A percentile compares a stretch with the other conserved stretches of the same genome.
Conservation (phyloP, 106 monocot genomes). For the Dendrobium catenatum region DNA sequence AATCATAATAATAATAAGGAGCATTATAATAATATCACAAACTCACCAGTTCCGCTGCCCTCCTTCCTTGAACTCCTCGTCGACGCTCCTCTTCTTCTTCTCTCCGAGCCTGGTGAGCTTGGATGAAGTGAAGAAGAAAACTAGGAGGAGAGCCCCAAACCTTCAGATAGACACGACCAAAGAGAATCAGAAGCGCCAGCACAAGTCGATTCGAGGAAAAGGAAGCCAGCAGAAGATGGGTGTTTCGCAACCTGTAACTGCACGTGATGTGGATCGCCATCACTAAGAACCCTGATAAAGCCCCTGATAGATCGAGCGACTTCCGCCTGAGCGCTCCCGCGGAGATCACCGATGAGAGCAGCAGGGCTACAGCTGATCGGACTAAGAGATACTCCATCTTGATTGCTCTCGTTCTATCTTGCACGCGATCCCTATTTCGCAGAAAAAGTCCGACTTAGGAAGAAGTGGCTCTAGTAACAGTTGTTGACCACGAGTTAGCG, state of each 20-base stretch:
- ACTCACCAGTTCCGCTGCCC: slow-evolving; percentile 91
- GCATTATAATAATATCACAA: neutral
- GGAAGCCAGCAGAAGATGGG: neutral
- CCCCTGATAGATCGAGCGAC: slow-evolving; percentile 70
- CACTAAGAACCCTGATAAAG: slow-evolving; percentile 65
- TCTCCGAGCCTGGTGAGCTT: slow-evolving; percentile 65
- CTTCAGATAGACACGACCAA: slow-evolving; percentile 13
- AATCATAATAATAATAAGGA: neutral
- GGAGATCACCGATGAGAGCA: slow-evolving; percentile 38
- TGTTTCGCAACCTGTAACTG: slow-evolving; percentile 47
- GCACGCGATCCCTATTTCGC: neutral
- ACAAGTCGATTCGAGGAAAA: neutral
- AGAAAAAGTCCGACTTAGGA: neutral
- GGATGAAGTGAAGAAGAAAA: slow-evolving; percentile 86
- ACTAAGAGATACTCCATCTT: slow-evolving; percentile 16
- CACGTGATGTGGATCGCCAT: slow-evolving; percentile 65
- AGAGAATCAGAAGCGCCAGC: neutral
- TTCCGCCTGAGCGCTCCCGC: slow-evolving; percentile 33
- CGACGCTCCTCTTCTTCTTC: slow-evolving; percentile 61
- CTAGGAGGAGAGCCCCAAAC: slow-evolving; percentile 72
- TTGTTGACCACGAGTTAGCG: too few relatives aligned
- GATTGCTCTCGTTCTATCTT: neutral
- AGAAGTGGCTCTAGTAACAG: neutral
- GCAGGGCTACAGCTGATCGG: slow-evolving; percentile 22
- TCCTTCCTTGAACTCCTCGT: slow-evolving; percentile 77